phyloP scores from a whole-genome alignment of 2,329 filamentous ascomycete genomes.

The Sarocladium strictum region DNA sequence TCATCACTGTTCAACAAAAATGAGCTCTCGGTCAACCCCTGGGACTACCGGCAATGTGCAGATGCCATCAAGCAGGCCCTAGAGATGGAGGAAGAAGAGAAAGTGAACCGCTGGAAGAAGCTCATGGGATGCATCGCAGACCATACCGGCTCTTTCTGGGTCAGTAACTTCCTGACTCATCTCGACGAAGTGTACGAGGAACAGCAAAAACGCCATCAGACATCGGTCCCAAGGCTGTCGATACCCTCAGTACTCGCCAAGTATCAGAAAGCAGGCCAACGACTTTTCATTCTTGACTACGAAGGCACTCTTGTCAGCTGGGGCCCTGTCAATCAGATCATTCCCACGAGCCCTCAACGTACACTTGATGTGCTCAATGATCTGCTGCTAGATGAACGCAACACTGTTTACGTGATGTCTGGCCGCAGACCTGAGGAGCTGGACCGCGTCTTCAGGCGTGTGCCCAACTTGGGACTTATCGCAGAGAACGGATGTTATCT shows the following conservation, averaged over 20 bases:
- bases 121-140: slow-evolving; percentile 68
- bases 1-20: slow-evolving; percentile 76
- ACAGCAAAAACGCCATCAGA: slow-evolving; percentile 78
- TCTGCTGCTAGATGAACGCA: slow-evolving; percentile 70
- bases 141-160: slow-evolving; percentile 84
- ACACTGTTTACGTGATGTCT: slow-evolving; percentile 92
- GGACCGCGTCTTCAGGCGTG: slow-evolving; percentile 75
- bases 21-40: slow-evolving; percentile 85
- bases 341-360: slow-evolving; percentile 76
- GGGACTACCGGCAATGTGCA: slow-evolving; percentile 86
- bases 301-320: slow-evolving; percentile 88
- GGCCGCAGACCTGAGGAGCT: slow-evolving; percentile 82
- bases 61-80: slow-evolving; percentile 79
- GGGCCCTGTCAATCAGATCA: slow-evolving; percentile 77
- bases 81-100: slow-evolving; percentile 73
- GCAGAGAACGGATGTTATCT: slow-evolving; percentile 94
- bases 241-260: slow-evolving; percentile 55
- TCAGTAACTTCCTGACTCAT: slow-evolving; percentile 64
- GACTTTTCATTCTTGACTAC: slow-evolving; percentile 88
- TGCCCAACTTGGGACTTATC: slow-evolving; percentile 80
- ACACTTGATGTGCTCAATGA: slow-evolving; percentile 80
- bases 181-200: slow-evolving; percentile 75
- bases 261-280: slow-evolving; percentile 60
- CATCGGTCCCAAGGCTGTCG: slow-evolving; percentile 79
- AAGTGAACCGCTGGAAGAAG: slow-evolving; percentile 65